Conservation (phyloP, 306 rosid species). For the Cucurbita ficifolia region DNA sequence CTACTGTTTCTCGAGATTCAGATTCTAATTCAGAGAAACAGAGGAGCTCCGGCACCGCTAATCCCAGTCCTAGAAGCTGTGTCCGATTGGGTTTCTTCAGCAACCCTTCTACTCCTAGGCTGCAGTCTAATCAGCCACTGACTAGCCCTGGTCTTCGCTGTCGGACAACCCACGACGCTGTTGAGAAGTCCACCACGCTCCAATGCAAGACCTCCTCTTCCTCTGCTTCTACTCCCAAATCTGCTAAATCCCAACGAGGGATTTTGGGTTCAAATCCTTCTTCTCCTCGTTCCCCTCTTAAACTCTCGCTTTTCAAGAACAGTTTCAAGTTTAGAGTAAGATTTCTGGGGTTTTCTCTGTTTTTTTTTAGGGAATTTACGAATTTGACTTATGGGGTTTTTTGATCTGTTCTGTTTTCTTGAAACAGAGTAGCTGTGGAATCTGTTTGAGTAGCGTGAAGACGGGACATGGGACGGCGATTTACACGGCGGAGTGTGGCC, state of each 20-base stretch:
- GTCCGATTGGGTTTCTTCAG: constrained; percentile 54
- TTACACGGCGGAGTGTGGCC: constrained; percentile 87
- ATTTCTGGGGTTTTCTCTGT: background rate
- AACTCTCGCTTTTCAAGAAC: constrained; percentile 76
- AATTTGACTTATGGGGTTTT: background rate
- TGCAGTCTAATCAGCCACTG: constrained; percentile 9
- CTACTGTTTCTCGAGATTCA: constrained; percentile 41
- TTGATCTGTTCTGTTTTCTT: background rate
- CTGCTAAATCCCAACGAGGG: constrained; percentile 27
- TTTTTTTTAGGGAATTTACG: background rate
- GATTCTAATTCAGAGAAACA: constrained; percentile 38
- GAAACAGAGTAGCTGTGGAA: constrained; percentile 84
- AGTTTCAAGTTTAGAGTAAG: constrained; percentile 88
- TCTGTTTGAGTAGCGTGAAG: constrained; percentile 78
- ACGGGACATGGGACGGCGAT: constrained; percentile 95
- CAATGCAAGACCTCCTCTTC: constrained; percentile 10
- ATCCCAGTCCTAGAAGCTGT: constrained; percentile 66
- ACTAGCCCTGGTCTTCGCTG: constrained; percentile 36
- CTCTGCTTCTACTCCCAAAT: constrained; percentile 13
- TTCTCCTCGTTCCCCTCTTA: constrained; percentile 86
- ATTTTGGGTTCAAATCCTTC: constrained; percentile 42
- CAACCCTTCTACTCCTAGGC: constrained; percentile 52
- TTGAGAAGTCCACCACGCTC: background rate
- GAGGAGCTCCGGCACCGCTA: constrained; percentile 9
- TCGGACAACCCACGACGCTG: constrained; percentile 30